Conservation (phyloP, 2,329 filamentous ascomycete species). For the Hymenoscyphus occultus region DNA sequence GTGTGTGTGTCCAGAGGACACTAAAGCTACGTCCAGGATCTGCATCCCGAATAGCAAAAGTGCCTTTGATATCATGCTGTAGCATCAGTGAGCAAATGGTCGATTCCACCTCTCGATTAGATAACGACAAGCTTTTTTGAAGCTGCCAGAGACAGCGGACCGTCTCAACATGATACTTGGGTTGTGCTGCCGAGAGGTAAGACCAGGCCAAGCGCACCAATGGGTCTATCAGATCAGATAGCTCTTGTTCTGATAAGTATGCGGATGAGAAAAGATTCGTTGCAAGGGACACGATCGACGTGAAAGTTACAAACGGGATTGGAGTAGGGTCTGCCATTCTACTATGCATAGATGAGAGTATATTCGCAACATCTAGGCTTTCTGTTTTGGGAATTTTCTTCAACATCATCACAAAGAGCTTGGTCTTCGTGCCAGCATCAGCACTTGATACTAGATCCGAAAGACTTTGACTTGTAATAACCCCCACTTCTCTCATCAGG, state of each 20-base stretch:
- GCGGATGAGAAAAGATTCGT: slow-evolving; percentile 54
- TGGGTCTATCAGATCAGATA: slow-evolving; percentile 62
- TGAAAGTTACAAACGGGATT: slow-evolving; percentile 54
- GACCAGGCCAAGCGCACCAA: slow-evolving; percentile 74
- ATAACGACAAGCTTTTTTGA: slow-evolving; percentile 65
- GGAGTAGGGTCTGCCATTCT: slow-evolving; percentile 42
- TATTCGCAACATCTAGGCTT: slow-evolving; percentile 45
- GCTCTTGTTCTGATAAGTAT: slow-evolving; percentile 49
- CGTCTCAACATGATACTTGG: slow-evolving; percentile 93
- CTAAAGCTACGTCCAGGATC: slow-evolving; percentile 69
- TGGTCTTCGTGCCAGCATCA: slow-evolving; percentile 56
- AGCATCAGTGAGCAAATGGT: slow-evolving; percentile 70
- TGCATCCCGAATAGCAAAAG: slow-evolving; percentile 47
- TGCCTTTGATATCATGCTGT: slow-evolving; percentile 46
- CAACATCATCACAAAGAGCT: slow-evolving; percentile 56
- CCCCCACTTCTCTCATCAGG: slow-evolving; percentile 59
- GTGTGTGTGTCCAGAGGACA: slow-evolving; percentile 78
- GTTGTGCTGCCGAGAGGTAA: slow-evolving; percentile 75
- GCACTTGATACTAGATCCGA: slow-evolving; percentile 41
- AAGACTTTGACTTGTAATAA: slow-evolving; percentile 49
- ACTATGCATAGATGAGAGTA: slow-evolving; percentile 51
- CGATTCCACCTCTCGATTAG: slow-evolving; percentile 75
- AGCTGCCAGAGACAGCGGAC: slow-evolving; percentile 84
- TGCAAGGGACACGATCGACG: slow-evolving; percentile 56
- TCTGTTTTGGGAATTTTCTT: slow-evolving; percentile 49